Evolutionary conservation across 2,329 filamentous ascomycete genomes (phyloP).

Genomic region (Teratosphaeria nubilosa): DNA sequence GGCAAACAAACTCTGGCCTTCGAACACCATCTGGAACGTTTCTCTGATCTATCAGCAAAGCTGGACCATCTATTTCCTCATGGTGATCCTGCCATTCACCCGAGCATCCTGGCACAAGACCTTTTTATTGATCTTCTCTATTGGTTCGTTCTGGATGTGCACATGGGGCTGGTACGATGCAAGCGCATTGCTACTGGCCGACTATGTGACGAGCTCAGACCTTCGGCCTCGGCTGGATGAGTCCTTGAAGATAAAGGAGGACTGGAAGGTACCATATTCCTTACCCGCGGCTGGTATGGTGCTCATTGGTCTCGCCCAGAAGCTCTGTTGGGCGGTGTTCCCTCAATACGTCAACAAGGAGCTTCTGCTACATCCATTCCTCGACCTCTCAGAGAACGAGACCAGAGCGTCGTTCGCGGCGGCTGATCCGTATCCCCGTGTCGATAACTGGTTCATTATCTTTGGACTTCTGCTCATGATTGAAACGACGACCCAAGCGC

Average conservation of each 20-base stretch:
- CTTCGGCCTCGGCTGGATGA: constrained; percentile 11
- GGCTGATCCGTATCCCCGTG: constrained; percentile 15
- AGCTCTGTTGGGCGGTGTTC: constrained; percentile 16
- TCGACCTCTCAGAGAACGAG: constrained; percentile 15
- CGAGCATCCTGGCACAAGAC: constrained; percentile 32
- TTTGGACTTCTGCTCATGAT: constrained; percentile 15
- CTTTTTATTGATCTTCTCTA: constrained; percentile 16
- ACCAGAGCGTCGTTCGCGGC: constrained; percentile 8
- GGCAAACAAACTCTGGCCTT: constrained; percentile 34
- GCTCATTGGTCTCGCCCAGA: constrained; percentile 15
- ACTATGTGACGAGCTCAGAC: constrained; percentile 11
- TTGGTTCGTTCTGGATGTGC: constrained; percentile 22
- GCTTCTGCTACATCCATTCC: constrained; percentile 18
- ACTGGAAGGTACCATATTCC: constrained; percentile 14
- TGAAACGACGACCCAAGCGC: constrained; percentile 10
- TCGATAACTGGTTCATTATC: constrained; percentile 23
- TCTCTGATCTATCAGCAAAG: constrained; percentile 35
- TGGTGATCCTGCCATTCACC: constrained; percentile 38
- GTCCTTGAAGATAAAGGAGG: constrained; percentile 13
- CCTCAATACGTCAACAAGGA: constrained; percentile 17
- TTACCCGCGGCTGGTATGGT: constrained; percentile 4
- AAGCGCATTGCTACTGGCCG: constrained; percentile 18
- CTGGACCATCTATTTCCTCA: constrained; percentile 37
- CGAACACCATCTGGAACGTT: constrained; percentile 37
- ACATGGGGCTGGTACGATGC: constrained; percentile 24